Evolutionary conservation across 805 yeast species (phyloP).

Genomic region (Candida sithepensis): DNA sequence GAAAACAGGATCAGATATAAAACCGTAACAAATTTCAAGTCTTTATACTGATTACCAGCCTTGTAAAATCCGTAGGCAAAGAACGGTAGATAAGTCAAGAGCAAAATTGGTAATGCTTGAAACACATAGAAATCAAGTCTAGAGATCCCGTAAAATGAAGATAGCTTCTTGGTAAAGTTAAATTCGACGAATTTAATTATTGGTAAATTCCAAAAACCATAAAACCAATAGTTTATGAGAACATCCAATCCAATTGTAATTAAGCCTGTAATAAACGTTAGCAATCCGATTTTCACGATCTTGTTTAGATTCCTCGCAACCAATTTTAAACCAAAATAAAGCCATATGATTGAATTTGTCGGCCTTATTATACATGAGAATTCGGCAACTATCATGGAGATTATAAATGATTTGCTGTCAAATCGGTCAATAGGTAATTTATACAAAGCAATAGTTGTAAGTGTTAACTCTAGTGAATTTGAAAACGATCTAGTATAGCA

Average conservation of each 20-base stretch:
- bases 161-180: conserved; percentile 68
- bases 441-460: conserved; percentile 63
- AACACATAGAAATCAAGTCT: conserved; percentile 80
- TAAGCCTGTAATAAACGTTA: conserved; percentile 6
- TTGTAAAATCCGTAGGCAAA: conserved; percentile 40
- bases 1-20: conserved; percentile 59
- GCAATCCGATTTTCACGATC: conserved; percentile 4
- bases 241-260: conserved; percentile 36
- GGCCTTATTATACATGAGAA: conserved; percentile 76
- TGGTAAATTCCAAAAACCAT: conserved; percentile 57
- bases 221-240: conserved; percentile 57
- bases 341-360: conserved; percentile 79
- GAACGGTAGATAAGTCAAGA: conserved; percentile 65
- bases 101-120: conserved; percentile 78
- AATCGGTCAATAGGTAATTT: conserved; percentile 45
- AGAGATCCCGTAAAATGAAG: conserved; percentile 80
- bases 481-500: conserved; percentile 79
- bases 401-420: neutral
- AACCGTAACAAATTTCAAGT: conserved; percentile 25
- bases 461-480: conserved; percentile 72
- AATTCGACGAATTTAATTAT: conserved; percentile 67
- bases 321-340: conserved; percentile 46
- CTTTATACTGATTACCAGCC: conserved; percentile 9
- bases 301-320: conserved; percentile 10
- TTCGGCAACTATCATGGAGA: conserved; percentile 37